Percentiles rank a stretch among this genome's conserved stretches.
phyloP scores from a whole-genome alignment of 2,329 filamentous ascomycete species.

The Phyllosticta citribraziliensis region DNA sequence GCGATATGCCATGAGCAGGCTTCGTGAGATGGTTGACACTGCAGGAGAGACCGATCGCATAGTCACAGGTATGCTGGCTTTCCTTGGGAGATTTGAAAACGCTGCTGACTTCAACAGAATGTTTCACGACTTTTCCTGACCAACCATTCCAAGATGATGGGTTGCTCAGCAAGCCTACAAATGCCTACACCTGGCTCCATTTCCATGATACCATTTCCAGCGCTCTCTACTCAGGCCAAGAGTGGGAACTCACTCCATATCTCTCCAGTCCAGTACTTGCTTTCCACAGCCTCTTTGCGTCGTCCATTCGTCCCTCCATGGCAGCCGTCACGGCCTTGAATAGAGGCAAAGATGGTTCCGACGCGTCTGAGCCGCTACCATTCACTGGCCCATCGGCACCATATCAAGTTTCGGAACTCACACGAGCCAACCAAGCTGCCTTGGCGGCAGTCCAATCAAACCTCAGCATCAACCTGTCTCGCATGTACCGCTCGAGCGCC shows the following conservation, averaged over 20 bases:
- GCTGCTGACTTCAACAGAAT: slow-evolving; percentile 38
- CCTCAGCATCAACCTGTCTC: slow-evolving; percentile 60
- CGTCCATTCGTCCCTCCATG: slow-evolving; percentile 42
- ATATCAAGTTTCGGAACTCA: slow-evolving; percentile 68
- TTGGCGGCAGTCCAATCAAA: slow-evolving; percentile 64
- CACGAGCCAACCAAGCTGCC: slow-evolving; percentile 66
- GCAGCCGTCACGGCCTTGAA: slow-evolving; percentile 23
- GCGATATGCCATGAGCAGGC: slow-evolving; percentile 59
- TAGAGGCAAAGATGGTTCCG: neutral
- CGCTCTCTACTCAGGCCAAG: slow-evolving; percentile 70
- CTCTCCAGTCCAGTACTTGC: slow-evolving; percentile 77
- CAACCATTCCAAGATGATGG: slow-evolving; percentile 91
- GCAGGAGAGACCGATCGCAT: slow-evolving; percentile 71
- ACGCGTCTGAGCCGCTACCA: slow-evolving; percentile 38
- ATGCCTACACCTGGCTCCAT: slow-evolving; percentile 87
- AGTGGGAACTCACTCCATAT: slow-evolving; percentile 87
- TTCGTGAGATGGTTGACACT: slow-evolving; percentile 68
- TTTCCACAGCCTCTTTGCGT: slow-evolving; percentile 85
- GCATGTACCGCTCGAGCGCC: slow-evolving; percentile 70
- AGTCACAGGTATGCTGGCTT: slow-evolving; percentile 42
- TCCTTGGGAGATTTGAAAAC: neutral
- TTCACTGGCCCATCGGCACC: slow-evolving; percentile 78
- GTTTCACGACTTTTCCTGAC: slow-evolving; percentile 76
- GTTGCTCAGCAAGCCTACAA: slow-evolving; percentile 75
- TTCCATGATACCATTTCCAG: slow-evolving; percentile 82